These are phyloP conservation scores for Wallemia hederae DNA, from an alignment of 1,284 basidiomycete genomes.

Conservation along the genomic window DNA sequence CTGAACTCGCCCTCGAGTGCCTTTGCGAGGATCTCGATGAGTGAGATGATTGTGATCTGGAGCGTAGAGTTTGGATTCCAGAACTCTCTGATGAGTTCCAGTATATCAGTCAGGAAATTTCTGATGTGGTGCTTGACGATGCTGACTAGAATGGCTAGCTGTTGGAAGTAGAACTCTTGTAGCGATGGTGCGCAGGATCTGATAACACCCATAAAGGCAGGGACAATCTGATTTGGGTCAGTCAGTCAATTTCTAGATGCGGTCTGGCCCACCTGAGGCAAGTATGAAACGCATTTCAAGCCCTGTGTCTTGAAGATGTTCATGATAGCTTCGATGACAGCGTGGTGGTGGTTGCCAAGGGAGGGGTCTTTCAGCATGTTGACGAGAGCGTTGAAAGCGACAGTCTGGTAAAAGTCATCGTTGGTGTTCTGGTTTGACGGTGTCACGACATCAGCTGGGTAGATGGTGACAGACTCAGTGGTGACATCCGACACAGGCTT, in stretches of 20 bases:
- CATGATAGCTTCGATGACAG: constrained; percentile 92
- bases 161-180: constrained; percentile 85
- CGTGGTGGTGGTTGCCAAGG: constrained; percentile 50
- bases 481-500: constrained; percentile 40
- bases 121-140: constrained; percentile 97
- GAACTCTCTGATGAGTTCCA: constrained; percentile 52
- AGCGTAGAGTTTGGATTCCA: constrained; percentile 56
- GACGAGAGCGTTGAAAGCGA: constrained; percentile 70
- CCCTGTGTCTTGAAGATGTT: constrained; percentile 97
- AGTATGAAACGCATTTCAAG: constrained; percentile 77
- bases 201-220: constrained; percentile 75
- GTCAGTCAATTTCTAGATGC: not conserved
- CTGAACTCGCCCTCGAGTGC: constrained; percentile 95
- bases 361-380: constrained; percentile 69
- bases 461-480: constrained; percentile 19
- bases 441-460: constrained; percentile 25
- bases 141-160: constrained; percentile 77
- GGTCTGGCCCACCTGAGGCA: constrained; percentile 41
- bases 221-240: constrained; percentile 43
- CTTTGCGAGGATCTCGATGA: constrained; percentile 81
- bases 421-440: constrained; percentile 31
- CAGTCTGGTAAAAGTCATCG: constrained; percentile 94
- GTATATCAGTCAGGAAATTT: constrained; percentile 59
- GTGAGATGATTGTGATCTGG: constrained; percentile 70
- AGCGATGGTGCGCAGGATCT: constrained; percentile 43